A percentile compares a stretch with the other conserved stretches of the same genome.
Evolutionary conservation across 176 grass and related monocot genomes (phyloP).

Genomic region (Tuctoria greenei): DNA sequence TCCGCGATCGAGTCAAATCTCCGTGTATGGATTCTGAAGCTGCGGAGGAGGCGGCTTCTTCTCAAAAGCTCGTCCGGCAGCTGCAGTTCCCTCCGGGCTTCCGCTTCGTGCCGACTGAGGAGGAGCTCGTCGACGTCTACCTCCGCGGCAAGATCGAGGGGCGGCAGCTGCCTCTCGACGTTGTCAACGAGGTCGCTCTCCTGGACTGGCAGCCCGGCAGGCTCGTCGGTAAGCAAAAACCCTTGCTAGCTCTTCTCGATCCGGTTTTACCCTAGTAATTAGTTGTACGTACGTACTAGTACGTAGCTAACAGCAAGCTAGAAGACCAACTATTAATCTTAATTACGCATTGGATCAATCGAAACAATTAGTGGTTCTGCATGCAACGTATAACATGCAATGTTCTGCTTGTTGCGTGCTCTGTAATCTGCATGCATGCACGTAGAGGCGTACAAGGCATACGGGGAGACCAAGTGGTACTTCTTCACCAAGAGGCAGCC

Average conservation of each 20-base stretch:
- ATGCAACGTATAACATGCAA: background rate
- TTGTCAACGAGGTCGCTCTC: conserved; percentile 24
- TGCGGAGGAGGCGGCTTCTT: too few relatives aligned
- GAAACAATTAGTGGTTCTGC: background rate
- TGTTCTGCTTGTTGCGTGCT: background rate
- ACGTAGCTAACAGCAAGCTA: too few relatives aligned
- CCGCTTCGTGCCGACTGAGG: conserved; percentile 21
- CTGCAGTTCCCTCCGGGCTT: conserved; percentile 12
- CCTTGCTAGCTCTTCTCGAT: background rate
- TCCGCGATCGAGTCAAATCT: too few relatives aligned
- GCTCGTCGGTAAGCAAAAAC: conserved; percentile 21
- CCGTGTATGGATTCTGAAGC: too few relatives aligned
- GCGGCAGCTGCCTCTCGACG: background rate
- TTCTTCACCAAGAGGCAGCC: conserved; percentile 17
- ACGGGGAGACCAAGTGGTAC: conserved; percentile 31
- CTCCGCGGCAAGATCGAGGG: conserved; percentile 43
- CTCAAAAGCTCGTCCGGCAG: conserved; percentile 26
- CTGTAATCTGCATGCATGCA: background rate
- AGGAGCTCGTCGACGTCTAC: conserved; percentile 31
- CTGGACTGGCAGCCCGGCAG: conserved; percentile 1
- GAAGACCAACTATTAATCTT: too few relatives aligned
- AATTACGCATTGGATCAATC: too few relatives aligned
- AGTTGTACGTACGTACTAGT: too few relatives aligned
- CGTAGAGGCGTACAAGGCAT: conserved; percentile 15
- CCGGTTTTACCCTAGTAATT: too few relatives aligned